Base-by-base conservation (phyloP, 148 eudicot species). In the Nepenthes mirabilis region DNA sequence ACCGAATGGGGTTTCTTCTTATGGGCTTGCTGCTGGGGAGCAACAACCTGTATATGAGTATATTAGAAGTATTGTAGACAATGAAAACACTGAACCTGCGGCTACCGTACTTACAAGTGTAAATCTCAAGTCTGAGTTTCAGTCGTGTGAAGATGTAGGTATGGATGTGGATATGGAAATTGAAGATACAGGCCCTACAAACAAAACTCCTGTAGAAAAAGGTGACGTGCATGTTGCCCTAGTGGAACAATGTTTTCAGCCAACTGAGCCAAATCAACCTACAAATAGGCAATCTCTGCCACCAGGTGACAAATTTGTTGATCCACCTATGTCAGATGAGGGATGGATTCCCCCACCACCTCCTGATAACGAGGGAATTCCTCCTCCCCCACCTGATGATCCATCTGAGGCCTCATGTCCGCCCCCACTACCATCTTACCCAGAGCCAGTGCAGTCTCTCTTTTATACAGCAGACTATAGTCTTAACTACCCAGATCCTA, bases 91-190 rank as follows among this genome's bases (percentile, higher is more conserved):
- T 62, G 78, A 65, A 74, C 53, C 52, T 43, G 80, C 63, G 58
- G 60, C 51, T 56, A 74, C 61, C 48, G 57, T 34, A 43, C 63
- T 43, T 43, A 62, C 45, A 71, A 77, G 77, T 49, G 52, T 45
- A 47, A 66, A 64, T 62, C 61, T 75, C 45, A 61, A 72, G 62
- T 23, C 64, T 34, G 68, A 50, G 36, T 60, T 58, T 62, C 81
- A 78, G 56, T 58, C 71, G 9, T 68, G 43, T 53, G 90, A 83
- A 55, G 96, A 85, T 57, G 84, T 75, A 52, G 98, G 88, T 62
- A 93, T 93, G 98, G 98, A 91, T 68, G 83, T 93, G 49, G 98
- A 93, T 63, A 93, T 93, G 98, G 98, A 93, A 77, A 83, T 93
- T 66, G 98, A 88, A 72, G 95, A 85, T 61, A 51, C 68, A 52